Base-by-base conservation (phyloP, 225 moss, liverwort and hornwort species). In the Lunularia cruciata region DNA sequence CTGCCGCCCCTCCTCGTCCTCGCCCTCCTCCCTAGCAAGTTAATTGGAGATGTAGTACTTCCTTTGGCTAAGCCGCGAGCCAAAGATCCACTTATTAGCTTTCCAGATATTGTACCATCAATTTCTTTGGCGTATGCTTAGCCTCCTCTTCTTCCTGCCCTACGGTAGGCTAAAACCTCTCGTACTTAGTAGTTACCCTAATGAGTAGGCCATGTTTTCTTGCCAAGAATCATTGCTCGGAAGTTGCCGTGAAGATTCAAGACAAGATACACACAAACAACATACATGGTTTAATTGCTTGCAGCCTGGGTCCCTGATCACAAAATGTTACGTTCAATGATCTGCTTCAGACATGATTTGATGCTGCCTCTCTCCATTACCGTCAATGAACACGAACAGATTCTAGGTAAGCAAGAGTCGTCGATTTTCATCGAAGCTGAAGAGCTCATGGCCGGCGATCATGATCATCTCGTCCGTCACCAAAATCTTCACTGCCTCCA, bases 1-100 rank as follows among this genome's bases (percentile, higher is more conserved):
- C 13, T 12, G 13, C 40, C 47, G n/a, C 7, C 47, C 2, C 47
- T 14, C 14, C 47, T 2, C 47, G 7, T 15, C 47, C 47, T 47
- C 5, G 6, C 47, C 13, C 5, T 9, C 8, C 0, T 26, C 19
- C 53, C 23, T 11, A 27, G 53, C 13, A 53, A 6, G 53, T 7
- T 53, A 53, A 53, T 23, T 26, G 53, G 0, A 3, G 23, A 3
- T 53, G 7, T 6, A 20, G 53, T 49, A 49, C 49, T 20, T 6
- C 43, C 43, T 43, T 16, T 8, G 16, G 43, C 43, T 2, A 43
- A 16, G 12, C 43, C 18, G n/a, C 15, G 48, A 48, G 1, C 48
- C 48, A 48, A 48, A 48, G 18, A 48, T 48, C 48, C 48, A 48
- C 48, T 48, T 48, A 48, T 20, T n/a, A n/a, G n/a, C n/a, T n/a